These are phyloP conservation scores for Solanum chmielewskii DNA, from an alignment of 257 asterid species.

Conservation along the genomic window DNA sequence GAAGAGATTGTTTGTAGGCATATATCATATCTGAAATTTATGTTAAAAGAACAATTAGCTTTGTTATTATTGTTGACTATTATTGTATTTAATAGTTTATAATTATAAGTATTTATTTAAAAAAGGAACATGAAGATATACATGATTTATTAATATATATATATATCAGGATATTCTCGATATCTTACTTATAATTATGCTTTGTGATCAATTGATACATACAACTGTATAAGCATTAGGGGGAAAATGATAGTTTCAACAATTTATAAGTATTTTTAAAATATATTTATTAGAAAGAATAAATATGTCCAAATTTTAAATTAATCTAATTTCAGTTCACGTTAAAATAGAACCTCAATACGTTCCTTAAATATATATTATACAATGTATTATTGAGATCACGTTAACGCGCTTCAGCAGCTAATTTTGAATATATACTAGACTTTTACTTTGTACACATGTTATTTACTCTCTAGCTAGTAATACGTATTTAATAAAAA, in stretches of 20 bases:
- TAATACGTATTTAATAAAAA: background rate
- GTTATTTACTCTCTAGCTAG: background rate
- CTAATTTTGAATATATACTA: background rate
- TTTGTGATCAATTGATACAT: background rate
- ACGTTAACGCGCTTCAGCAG: background rate
- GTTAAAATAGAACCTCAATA: background rate
- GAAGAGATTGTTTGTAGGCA: background rate
- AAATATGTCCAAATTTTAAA: background rate
- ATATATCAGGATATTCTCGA: background rate
- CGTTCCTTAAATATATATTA: background rate
- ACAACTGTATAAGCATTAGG: background rate
- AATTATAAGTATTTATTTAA: background rate
- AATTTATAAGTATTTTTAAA: background rate
- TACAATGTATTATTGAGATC: background rate
- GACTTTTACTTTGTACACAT: background rate
- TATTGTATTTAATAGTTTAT: background rate
- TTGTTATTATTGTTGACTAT: background rate
- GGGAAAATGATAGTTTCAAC: too few relatives aligned
- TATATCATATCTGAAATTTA: background rate
- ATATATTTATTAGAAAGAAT: background rate
- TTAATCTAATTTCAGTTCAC: fast-evolving
- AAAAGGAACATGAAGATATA: background rate
- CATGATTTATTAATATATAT: background rate
- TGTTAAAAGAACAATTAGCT: background rate
- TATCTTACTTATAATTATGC: background rate